phyloP scores from a whole-genome alignment of 768 basidiomycete species.

The Pleurotus citrinopileatus region DNA sequence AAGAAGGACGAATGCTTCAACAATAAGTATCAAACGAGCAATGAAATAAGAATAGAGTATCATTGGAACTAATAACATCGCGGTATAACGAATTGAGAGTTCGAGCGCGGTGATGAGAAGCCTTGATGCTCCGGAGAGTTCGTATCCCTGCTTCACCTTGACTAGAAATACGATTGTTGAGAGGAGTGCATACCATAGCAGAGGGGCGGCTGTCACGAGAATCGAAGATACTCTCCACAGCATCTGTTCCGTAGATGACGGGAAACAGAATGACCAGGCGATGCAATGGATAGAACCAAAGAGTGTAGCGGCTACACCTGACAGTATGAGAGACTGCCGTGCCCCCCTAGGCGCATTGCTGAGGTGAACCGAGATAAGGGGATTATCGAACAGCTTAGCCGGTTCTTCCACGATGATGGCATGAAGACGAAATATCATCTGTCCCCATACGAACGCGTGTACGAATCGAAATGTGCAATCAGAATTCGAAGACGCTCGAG shows the following conservation, averaged over 20 bases:
- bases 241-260: slow-evolving; percentile 15
- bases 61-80: not conserved
- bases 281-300: slow-evolving; percentile 25
- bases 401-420: not conserved
- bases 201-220: slow-evolving; percentile 12
- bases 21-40: slow-evolving; percentile 14
- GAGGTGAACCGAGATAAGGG: not conserved
- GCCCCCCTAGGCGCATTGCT: not conserved
- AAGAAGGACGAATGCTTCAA: slow-evolving; percentile 14
- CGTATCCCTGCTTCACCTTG: not conserved
- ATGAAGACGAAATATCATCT: not conserved
- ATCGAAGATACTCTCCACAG: slow-evolving; percentile 24
- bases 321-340: not conserved
- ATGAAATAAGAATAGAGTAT: slow-evolving; percentile 11
- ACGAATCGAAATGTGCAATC: not conserved
- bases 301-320: slow-evolving; percentile 9
- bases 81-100: not conserved
- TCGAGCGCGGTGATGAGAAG: not conserved
- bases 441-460: not conserved
- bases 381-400: not conserved
- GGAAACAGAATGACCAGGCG: slow-evolving; percentile 25
- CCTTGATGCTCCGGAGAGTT: not conserved
- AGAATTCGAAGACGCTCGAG: not conserved
- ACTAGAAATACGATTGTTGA: not conserved
- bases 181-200: not conserved